A percentile compares a stretch with the other conserved stretches of the same genome.
Conservation (phyloP, 352 stramenopile genomes). For the Elongisporangium prolatum region DNA sequence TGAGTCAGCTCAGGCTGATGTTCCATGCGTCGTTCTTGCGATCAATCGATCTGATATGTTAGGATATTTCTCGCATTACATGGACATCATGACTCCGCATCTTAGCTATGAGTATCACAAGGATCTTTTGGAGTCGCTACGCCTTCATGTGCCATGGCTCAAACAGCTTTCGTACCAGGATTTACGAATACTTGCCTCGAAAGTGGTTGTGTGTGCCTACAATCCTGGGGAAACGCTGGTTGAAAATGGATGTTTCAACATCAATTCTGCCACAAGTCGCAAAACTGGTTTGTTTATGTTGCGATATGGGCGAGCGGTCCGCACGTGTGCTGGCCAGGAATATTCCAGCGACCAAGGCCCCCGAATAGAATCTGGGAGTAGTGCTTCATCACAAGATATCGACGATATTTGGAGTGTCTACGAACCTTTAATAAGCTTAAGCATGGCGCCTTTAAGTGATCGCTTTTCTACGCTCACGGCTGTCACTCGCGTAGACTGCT, state of each 20-base stretch:
- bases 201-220: constrained; percentile 39
- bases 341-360: not conserved
- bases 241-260: constrained; percentile 3
- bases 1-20: constrained; percentile 34
- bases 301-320: constrained; percentile 1
- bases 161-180: constrained; percentile 42
- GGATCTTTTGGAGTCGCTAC: constrained; percentile 41
- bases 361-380: not conserved
- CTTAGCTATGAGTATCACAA: constrained; percentile 46
- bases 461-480: constrained; percentile 30
- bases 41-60: constrained; percentile 48
- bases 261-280: not conserved
- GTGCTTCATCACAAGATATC: not conserved
- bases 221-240: constrained; percentile 36
- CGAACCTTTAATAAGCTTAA: constrained; percentile 24
- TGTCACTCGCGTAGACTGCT: constrained; percentile 43
- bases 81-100: constrained; percentile 61
- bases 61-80: constrained; percentile 57
- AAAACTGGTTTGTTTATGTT: constrained; percentile 15
- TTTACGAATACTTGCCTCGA: constrained; percentile 36
- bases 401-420: constrained; percentile 26
- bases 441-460: constrained; percentile 10
- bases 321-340: not conserved
- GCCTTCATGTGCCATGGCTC: constrained; percentile 36
- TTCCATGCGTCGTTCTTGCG: constrained; percentile 36